A percentile compares a stretch with the other conserved stretches of the same genome.
These are phyloP conservation scores for Candida xiaguanensis DNA, from an alignment of 805 yeast species.

Conservation along the genomic window DNA sequence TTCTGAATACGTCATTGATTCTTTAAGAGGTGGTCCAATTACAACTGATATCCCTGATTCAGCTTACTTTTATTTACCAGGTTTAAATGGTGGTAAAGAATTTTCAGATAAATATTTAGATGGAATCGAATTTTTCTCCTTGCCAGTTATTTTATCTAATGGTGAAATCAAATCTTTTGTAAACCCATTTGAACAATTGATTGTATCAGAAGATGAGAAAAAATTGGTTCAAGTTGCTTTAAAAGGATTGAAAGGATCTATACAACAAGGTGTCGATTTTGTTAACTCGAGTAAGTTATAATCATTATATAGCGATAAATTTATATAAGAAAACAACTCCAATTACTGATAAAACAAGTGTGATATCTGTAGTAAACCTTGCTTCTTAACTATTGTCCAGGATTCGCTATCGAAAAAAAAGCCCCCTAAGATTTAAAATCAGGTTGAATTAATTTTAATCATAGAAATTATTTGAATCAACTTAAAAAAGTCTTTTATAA, in stretches of 20 bases:
- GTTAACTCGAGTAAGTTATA: slow-evolving; percentile 37
- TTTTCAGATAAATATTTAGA: slow-evolving; percentile 34
- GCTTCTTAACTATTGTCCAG: no score
- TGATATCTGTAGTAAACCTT: no score
- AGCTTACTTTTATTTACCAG: slow-evolving; percentile 53
- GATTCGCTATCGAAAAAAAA: no score
- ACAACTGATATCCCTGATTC: slow-evolving; percentile 36
- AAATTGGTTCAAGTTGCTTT: slow-evolving; percentile 35
- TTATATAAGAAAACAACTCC: no score
- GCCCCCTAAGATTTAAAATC: no score
- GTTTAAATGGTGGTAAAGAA: slow-evolving; percentile 44
- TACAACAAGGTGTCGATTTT: slow-evolving; percentile 38
- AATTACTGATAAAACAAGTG: no score
- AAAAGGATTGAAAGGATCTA: slow-evolving; percentile 35
- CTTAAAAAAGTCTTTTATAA: no score
- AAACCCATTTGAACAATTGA: slow-evolving; percentile 30
- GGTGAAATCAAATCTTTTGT: slow-evolving; percentile 36
- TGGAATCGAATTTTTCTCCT: slow-evolving; percentile 44
- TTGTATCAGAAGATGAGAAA: slow-evolving; percentile 27
- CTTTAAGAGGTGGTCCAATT: slow-evolving; percentile 19
- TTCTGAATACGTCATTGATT: slow-evolving; percentile 49
- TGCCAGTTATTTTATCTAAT: slow-evolving; percentile 41
- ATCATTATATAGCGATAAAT: neutral
- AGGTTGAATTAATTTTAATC: no score
- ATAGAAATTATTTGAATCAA: no score